Evolutionary conservation across 225 moss, liverwort and hornwort genomes (phyloP).

Genomic region (Antitrichia curtipendula): DNA sequence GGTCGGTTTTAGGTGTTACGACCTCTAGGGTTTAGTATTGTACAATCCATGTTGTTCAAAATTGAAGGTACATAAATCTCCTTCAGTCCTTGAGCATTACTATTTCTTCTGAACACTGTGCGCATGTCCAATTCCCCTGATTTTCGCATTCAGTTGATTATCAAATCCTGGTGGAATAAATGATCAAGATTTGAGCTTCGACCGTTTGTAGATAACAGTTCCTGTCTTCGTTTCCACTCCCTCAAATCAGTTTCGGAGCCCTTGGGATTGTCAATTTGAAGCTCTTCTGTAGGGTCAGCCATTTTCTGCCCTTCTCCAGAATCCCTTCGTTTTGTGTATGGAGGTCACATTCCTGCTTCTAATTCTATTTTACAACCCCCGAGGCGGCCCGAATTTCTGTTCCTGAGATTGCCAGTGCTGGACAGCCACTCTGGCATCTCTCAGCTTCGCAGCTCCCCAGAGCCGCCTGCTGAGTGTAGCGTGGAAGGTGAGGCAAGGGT

Average conservation of each 20-base stretch:
- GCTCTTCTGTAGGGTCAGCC: not conserved
- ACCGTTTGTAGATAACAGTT: not conserved
- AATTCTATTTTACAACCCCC: not conserved
- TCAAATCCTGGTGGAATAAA: not conserved
- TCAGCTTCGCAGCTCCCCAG: conserved; percentile 2
- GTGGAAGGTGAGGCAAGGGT: conserved; percentile 25
- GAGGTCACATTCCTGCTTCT: not conserved
- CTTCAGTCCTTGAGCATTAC: not conserved
- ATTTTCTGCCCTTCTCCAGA: not conserved
- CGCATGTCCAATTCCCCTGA: not conserved
- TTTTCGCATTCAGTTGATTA: not conserved
- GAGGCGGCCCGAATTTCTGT: not conserved
- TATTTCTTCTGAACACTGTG: not conserved
- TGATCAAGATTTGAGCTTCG: not conserved
- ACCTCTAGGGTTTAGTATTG: not conserved
- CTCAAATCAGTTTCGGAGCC: not conserved
- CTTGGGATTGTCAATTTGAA: not conserved
- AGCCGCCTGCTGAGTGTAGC: conserved; percentile 16
- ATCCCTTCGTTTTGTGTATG: not conserved
- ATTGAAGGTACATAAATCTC: not conserved
- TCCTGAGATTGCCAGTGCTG: not conserved
- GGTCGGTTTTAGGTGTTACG: not conserved
- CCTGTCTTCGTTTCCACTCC: not conserved
- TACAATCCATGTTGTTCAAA: not conserved
- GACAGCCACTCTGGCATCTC: conserved; percentile 23